Percentiles rank a stretch among this genome's conserved stretches.
phyloP scores from a whole-genome alignment of 1,139 yeast genomes.

The Kluyveromyces marxianus region DNA sequence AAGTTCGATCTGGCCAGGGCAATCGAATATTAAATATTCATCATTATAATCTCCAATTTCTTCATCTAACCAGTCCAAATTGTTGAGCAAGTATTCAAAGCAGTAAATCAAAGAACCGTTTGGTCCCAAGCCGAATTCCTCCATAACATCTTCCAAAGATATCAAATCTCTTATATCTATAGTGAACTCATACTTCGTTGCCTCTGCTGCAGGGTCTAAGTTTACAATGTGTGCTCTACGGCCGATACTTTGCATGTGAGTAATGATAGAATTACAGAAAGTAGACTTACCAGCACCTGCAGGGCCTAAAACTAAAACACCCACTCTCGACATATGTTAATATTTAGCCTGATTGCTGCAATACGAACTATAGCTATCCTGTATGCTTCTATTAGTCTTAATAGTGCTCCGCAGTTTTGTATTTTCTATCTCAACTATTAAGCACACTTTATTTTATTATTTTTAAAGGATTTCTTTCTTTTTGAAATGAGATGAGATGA shows the following conservation, averaged over 20 bases:
- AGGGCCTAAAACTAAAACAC: conserved; percentile 92
- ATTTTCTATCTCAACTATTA: no score
- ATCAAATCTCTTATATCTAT: conserved; percentile 88
- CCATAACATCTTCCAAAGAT: conserved; percentile 94
- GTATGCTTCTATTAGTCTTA: no score
- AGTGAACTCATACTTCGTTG: conserved; percentile 83
- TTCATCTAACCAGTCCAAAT: conserved; percentile 93
- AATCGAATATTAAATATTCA: conserved; percentile 88
- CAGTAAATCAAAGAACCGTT: conserved; percentile 93
- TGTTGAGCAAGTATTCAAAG: conserved; percentile 78
- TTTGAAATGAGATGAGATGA: no score
- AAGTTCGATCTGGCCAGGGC: conserved; percentile 96
- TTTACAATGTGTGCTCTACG: conserved; percentile 92
- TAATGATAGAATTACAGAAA: conserved; percentile 78
- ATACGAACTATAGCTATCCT: no score
- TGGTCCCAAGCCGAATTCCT: conserved; percentile 88
- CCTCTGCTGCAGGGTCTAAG: conserved; percentile 96
- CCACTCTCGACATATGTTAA: conserved; percentile 75
- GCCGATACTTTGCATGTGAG: conserved; percentile 85
- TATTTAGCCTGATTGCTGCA: neutral
- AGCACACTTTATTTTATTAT: no score
- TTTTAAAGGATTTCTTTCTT: no score
- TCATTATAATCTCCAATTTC: conserved; percentile 91
- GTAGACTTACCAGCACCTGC: conserved; percentile 97
- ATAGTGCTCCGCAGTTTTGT: no score